Base-by-base conservation (phyloP, 2,329 filamentous ascomycete species). In the Intubia oerlemansii region DNA sequence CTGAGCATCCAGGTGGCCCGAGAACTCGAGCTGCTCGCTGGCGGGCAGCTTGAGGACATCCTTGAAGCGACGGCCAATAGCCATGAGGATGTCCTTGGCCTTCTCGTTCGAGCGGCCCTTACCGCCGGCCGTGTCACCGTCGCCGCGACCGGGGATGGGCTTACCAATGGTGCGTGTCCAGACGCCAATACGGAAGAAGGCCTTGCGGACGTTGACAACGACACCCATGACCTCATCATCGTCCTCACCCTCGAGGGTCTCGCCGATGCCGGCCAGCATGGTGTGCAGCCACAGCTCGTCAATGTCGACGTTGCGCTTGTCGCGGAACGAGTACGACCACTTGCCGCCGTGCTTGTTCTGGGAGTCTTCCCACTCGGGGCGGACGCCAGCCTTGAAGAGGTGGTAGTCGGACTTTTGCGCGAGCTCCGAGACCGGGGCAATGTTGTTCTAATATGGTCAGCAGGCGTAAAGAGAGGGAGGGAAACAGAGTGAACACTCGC, bases 301-400 rank as follows among this genome's bases (percentile, higher is more conserved):
- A 51, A 93, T 90, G 43, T 85, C 79, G 49, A 92, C 67, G 41
- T 62, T 69, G 46, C 78, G 75, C 68, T 92, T 93, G 43, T 93
- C 81, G 62, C 90, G 91, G 72, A 92, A 93, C 46, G 80, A 76
- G 59, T 90, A 95, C 16, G 85, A 84, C 88, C 88, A 98, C 57
- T 93, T 93, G 56, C 88, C 88, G 43, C 88, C 88, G 51, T 95
- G 82, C 67, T 95, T 98, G 63, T 98, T 98, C 60, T 95, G 82
- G 16, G 70, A 64, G 50, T 98, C 88, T 55, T 98, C 88, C 88
- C 88, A 98, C 57, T 98, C 90, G 20, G 88, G 88, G 38, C 88
- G 80, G 37, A 98, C 80, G 39, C 84, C 84, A 44, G 75, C 76
- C 64, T 98, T 98, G 76, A 98, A 98, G 25, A 98, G 77, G 49